phyloP scores from a whole-genome alignment of 331 rosid genomes.

The Quercus lobata region DNA sequence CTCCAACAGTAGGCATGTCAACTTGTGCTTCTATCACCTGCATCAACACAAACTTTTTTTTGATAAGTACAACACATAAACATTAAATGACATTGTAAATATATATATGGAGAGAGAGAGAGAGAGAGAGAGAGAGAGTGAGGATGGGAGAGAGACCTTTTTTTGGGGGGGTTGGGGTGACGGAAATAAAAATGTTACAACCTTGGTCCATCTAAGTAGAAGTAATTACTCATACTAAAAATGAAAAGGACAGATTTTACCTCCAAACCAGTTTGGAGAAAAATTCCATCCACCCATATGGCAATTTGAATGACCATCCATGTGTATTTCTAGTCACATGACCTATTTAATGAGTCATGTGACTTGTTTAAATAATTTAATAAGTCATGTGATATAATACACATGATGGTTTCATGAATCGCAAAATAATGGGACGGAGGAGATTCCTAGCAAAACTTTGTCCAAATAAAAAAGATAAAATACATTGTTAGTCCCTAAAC shows the following conservation, averaged over 20 bases:
- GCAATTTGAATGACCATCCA: too few relatives aligned
- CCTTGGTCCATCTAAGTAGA: neutral
- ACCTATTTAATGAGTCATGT: too few relatives aligned
- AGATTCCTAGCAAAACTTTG: too few relatives aligned
- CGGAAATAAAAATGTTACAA: neutral
- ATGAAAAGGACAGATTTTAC: neutral
- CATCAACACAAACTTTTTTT: neutral
- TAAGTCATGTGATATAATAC: too few relatives aligned
- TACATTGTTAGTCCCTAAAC: too few relatives aligned
- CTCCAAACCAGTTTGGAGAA: too few relatives aligned
- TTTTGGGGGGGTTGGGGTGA: neutral
- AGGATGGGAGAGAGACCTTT: neutral
- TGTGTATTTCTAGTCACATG: too few relatives aligned
- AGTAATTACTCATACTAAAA: neutral
- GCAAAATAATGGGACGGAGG: too few relatives aligned
- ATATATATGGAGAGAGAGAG: neutral
- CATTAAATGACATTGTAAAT: neutral
- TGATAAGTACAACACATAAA: neutral
- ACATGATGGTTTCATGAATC: too few relatives aligned
- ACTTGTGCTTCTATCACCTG: slow-evolving; percentile 97
- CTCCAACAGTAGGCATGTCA: slow-evolving; percentile 87
- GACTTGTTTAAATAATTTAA: too few relatives aligned
- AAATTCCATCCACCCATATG: too few relatives aligned
- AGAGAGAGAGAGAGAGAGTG: neutral
- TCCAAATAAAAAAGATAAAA: too few relatives aligned